Evolutionary conservation across 352 stramenopile species (phyloP), one percentile per base, ranked within the genome.

Genomic region (Pythium brachiatum): DNA sequence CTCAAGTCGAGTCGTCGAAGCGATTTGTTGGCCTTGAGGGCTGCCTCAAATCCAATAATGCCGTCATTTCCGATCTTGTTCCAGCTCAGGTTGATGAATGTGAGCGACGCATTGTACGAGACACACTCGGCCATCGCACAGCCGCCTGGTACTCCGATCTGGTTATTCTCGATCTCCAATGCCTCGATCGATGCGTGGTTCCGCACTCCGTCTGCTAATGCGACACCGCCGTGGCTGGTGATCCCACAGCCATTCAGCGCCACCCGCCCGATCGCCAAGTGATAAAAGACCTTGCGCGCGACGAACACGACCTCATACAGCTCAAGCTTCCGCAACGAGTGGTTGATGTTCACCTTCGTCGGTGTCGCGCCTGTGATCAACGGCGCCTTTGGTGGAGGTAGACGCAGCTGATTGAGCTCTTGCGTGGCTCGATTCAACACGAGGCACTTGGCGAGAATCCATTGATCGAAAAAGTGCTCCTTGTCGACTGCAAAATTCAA

Each of bases 41-140:
- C 83, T n/a, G 67, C 53, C 15, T 69, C 58, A 29, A 93, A 79
- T 0, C 67, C 65, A 1, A 69, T 41, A 2, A 81, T 79, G 7
- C 80, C 84, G 29, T 80, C 82, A 27, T 93, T 77, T 26, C 80
- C 77, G 20, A 93, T 72, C 15, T 76, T 62, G 44, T 89, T 90
- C 81, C 81, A 93, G 70, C 84, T 93, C 46, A 93, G 67, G 52
- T 93, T 93, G 4, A 93, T 66, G 39, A 70, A 78, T 6, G 68
- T 88, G 11, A 93, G 67, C 25, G 79, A 82, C 21, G 20, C 59
- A 54, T 88, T 93, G 63, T 69, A 79, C 27, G 74, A 64, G 23
- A 93, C 68, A 46, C 73, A 86, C 59, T 91, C 84, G 8, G 65
- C 68, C 58, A 93, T 73, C 15, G 81, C 81, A 4, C 69, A 61